phyloP scores from a whole-genome alignment of 2,329 filamentous ascomycete genomes.

The Xylaria sp. region DNA sequence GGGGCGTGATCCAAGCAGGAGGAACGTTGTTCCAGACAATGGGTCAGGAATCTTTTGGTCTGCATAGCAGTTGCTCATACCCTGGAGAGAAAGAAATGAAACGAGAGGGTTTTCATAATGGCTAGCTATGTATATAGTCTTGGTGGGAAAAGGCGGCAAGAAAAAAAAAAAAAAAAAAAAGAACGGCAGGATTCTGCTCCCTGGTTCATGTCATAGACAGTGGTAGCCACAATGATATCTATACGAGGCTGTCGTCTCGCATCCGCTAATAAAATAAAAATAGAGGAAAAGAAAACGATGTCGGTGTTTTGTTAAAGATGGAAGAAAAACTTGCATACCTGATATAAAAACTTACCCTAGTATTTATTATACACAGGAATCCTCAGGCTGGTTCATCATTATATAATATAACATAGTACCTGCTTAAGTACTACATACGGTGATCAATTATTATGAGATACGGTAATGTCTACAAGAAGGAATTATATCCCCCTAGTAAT shows the following conservation, averaged over 20 bases:
- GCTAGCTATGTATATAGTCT: not conserved
- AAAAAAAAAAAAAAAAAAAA: too few species aligned
- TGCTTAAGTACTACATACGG: not conserved
- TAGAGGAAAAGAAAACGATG: not conserved
- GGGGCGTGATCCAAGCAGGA: not conserved
- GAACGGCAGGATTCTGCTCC: not conserved
- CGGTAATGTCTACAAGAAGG: too few species aligned
- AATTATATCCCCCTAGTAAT: not conserved
- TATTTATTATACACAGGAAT: not conserved
- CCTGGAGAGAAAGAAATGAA: not conserved
- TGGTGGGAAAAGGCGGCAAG: not conserved
- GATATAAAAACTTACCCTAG: too few species aligned
- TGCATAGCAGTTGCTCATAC: not conserved
- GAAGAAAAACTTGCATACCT: too few species aligned
- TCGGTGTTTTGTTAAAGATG: too few species aligned
- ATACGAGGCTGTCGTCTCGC: constrained; percentile 1
- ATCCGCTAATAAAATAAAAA: constrained; percentile 8
- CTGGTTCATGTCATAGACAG: not conserved
- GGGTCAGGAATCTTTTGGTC: not conserved
- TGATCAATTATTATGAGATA: not conserved
- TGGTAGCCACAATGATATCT: not conserved
- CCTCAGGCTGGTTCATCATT: not conserved
- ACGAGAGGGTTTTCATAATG: not conserved
- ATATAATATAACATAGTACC: too few species aligned
- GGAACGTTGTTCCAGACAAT: not conserved